A percentile compares a stretch with the other conserved stretches of the same genome.
phyloP scores from a whole-genome alignment of 2,329 filamentous ascomycete genomes.

The Nemania diffusa region DNA sequence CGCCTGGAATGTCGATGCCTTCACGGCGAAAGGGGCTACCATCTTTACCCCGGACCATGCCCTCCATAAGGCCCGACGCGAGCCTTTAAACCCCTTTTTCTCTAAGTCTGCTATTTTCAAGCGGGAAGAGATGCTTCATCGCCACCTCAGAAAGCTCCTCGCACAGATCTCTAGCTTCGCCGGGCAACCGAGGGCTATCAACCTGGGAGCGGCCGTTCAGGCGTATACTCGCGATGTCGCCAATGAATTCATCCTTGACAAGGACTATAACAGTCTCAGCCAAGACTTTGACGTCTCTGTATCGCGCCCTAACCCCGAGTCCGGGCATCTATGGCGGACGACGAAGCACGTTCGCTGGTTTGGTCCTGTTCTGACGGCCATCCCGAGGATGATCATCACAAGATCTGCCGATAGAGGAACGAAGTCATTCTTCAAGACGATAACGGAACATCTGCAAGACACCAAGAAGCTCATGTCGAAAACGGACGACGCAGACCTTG shows the following conservation, averaged over 20 bases:
- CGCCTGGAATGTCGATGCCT: constrained; percentile 23
- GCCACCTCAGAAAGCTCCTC: constrained; percentile 5
- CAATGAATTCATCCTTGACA: not conserved
- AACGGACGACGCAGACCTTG: not conserved
- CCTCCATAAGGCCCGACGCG: constrained; percentile 34
- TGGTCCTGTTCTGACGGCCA: not conserved
- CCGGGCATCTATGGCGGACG: not conserved
- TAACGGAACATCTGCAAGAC: not conserved
- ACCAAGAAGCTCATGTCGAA: not conserved
- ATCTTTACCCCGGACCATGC: constrained; percentile 19
- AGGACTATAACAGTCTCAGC: not conserved
- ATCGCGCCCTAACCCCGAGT: no score
- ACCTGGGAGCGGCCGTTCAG: not conserved
- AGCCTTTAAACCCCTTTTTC: constrained; percentile 37
- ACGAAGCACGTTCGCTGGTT: not conserved
- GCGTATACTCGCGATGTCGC: not conserved
- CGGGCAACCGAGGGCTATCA: not conserved
- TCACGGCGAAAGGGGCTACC: constrained; percentile 9
- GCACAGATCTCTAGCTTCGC: not conserved
- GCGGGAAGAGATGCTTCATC: constrained; percentile 15
- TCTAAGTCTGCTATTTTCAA: constrained; percentile 27
- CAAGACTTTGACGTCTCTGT: not conserved
- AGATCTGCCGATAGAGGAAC: not conserved
- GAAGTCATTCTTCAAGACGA: constrained; percentile 1
- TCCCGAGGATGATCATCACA: not conserved